These are phyloP conservation scores for Reutealis trisperma DNA, from an alignment of 345 rosid genomes.

Conservation along the genomic window DNA sequence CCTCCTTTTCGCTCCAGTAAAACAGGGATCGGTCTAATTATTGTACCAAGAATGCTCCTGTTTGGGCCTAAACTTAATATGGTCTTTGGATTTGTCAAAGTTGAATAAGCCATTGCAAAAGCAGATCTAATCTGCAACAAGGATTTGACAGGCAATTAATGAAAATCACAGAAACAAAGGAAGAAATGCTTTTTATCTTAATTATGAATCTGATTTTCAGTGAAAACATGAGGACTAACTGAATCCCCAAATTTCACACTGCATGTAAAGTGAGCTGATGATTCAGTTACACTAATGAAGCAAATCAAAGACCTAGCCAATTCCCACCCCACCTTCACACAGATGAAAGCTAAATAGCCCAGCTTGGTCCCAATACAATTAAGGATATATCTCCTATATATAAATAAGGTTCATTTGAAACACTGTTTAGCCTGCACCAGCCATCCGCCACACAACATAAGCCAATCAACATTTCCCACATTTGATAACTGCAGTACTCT, in stretches of 20 bases:
- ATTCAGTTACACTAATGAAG: neutral
- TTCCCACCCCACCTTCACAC: neutral
- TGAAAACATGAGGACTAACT: neutral
- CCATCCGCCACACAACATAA: neutral
- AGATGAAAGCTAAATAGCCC: neutral
- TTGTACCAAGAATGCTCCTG: slow-evolving; percentile 88
- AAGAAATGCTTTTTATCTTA: neutral
- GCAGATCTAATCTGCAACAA: slow-evolving; percentile 79
- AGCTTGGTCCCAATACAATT: neutral
- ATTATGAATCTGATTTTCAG: neutral
- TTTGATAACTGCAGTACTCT: neutral
- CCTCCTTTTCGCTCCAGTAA: slow-evolving; percentile 84
- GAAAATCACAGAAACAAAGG: neutral
- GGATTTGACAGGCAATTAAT: neutral
- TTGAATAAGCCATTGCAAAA: slow-evolving; percentile 75
- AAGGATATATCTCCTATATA: neutral
- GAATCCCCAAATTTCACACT: slow-evolving; percentile 1
- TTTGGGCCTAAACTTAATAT: slow-evolving; percentile 61
- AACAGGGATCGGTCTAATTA: slow-evolving; percentile 77
- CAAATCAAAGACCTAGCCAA: neutral
- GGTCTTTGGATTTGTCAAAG: slow-evolving; percentile 68
- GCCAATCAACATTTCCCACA: neutral
- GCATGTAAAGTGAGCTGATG: neutral
- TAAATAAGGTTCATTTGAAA: neutral
- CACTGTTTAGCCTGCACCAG: too few species aligned